These are phyloP conservation scores for Salvia splendens DNA, from an alignment of 257 asterid species.

Conservation along the genomic window DNA sequence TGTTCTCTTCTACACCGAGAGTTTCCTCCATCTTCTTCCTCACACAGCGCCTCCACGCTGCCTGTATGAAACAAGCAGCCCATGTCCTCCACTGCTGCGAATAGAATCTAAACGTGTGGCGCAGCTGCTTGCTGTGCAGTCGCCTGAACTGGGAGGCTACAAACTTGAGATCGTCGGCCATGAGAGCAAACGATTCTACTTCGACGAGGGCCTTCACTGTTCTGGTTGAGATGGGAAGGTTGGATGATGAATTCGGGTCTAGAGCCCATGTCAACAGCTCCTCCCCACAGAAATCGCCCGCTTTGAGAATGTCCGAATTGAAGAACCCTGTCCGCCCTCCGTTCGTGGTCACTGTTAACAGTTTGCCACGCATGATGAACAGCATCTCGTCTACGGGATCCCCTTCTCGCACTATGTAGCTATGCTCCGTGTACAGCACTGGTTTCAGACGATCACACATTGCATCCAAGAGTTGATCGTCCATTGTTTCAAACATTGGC, in stretches of 20 bases:
- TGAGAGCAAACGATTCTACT: slow-evolving; percentile 86
- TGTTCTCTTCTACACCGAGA: slow-evolving; percentile 62
- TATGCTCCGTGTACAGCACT: slow-evolving; percentile 68
- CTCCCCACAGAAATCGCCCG: slow-evolving; percentile 93
- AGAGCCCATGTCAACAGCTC: slow-evolving; percentile 98
- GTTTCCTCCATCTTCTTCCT: slow-evolving; percentile 82
- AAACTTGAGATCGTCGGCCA: slow-evolving; percentile 79
- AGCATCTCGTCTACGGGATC: slow-evolving; percentile 94
- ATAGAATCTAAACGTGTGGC: slow-evolving; percentile 82
- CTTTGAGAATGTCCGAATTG: slow-evolving; percentile 63
- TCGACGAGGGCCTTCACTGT: slow-evolving; percentile 77
- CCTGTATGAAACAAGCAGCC: slow-evolving; percentile 93
- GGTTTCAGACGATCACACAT: slow-evolving; percentile 86
- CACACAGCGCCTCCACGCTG: slow-evolving; percentile 72
- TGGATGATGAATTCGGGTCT: slow-evolving; percentile 68
- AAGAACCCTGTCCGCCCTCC: slow-evolving; percentile 90
- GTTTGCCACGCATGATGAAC: slow-evolving; percentile 77
- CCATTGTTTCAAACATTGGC: slow-evolving; percentile 91
- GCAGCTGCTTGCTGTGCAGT: slow-evolving; percentile 81
- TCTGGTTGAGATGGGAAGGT: slow-evolving; percentile 86
- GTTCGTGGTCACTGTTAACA: slow-evolving; percentile 69
- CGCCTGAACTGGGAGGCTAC: slow-evolving; percentile 86
- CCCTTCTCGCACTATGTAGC: slow-evolving; percentile 83
- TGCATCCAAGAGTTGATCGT: slow-evolving; percentile 85
- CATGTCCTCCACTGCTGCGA: slow-evolving; percentile 96